phyloP scores from a whole-genome alignment of 2,329 filamentous ascomycete genomes.

The Plenodomus lindquistii region DNA sequence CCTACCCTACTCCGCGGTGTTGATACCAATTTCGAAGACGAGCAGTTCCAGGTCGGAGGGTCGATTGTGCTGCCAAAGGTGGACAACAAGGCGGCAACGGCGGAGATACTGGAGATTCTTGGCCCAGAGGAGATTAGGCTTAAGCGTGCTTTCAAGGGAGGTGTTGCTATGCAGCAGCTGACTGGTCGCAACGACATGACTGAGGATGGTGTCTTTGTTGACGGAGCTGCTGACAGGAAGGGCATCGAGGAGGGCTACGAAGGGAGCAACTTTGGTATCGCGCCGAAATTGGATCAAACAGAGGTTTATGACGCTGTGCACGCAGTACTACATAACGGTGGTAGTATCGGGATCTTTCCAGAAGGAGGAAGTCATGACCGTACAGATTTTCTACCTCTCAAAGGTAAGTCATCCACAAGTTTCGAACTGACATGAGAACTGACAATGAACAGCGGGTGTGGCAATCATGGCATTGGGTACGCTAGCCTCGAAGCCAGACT shows the following conservation, averaged over 20 bases:
- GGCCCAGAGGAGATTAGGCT: constrained; percentile 79
- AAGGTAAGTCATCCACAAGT: constrained; percentile 46
- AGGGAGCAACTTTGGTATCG: constrained; percentile 83
- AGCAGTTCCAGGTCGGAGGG: constrained; percentile 61
- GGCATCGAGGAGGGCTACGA: constrained; percentile 62
- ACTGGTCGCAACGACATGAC: constrained; percentile 77
- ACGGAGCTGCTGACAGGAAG: constrained; percentile 57
- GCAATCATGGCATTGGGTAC: constrained; percentile 97
- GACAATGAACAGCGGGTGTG: constrained; percentile 69
- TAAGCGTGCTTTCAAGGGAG: constrained; percentile 84
- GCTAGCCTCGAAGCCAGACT: constrained; percentile 80
- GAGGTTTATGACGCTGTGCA: constrained; percentile 95
- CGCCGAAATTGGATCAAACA: constrained; percentile 91
- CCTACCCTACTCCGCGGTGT: constrained; percentile 79
- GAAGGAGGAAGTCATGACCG: constrained; percentile 96
- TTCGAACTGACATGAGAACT: constrained; percentile 6
- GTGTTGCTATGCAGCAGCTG: constrained; percentile 75
- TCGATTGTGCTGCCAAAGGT: constrained; percentile 84
- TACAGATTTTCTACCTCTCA: constrained; percentile 86
- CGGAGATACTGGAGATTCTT: constrained; percentile 81
- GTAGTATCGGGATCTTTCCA: constrained; percentile 94
- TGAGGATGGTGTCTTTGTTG: constrained; percentile 65
- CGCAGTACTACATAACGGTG: constrained; percentile 75
- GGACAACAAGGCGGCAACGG: constrained; percentile 78
- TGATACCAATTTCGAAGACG: constrained; percentile 78